These are phyloP conservation scores for Carex arenaria DNA, from an alignment of 202 grass and related monocot species.

Conservation along the genomic window DNA sequence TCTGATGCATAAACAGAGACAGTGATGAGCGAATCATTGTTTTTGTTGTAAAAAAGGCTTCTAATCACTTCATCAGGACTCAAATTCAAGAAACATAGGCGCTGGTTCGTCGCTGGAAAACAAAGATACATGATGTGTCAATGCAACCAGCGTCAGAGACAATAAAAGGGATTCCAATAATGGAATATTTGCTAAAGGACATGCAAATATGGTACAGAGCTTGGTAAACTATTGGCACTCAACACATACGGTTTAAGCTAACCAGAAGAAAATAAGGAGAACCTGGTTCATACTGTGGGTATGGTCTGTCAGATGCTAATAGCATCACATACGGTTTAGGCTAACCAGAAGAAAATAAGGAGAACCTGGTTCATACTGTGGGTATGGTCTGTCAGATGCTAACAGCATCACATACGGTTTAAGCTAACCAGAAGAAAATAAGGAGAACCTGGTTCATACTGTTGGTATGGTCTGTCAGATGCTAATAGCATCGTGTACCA, in stretches of 20 bases:
- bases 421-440: background rate
- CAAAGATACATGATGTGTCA: conserved; percentile 29
- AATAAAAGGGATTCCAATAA: background rate
- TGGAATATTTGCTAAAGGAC: background rate
- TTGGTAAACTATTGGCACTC: background rate
- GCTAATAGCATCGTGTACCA: background rate
- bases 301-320: background rate
- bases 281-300: background rate
- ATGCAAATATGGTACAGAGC: background rate
- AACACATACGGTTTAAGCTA: background rate
- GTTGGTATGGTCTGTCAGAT: background rate
- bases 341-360: background rate
- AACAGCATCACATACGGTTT: background rate
- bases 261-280: background rate
- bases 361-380: background rate
- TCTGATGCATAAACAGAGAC: conserved; percentile 97
- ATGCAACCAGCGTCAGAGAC: conserved; percentile 8
- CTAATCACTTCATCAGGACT: conserved; percentile 98
- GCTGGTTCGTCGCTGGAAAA: conserved; percentile 78
- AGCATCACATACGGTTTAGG: background rate
- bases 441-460: background rate
- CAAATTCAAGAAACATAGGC: conserved; percentile 88
- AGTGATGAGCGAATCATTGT: conserved; percentile 96
- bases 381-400: background rate
- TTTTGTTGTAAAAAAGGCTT: conserved; percentile 99